Evolutionary conservation across 164 flowering plant genomes (phyloP), one percentile per base, ranked within the genome.

Genomic region (Kalanchoe fedtschenkoi): DNA sequence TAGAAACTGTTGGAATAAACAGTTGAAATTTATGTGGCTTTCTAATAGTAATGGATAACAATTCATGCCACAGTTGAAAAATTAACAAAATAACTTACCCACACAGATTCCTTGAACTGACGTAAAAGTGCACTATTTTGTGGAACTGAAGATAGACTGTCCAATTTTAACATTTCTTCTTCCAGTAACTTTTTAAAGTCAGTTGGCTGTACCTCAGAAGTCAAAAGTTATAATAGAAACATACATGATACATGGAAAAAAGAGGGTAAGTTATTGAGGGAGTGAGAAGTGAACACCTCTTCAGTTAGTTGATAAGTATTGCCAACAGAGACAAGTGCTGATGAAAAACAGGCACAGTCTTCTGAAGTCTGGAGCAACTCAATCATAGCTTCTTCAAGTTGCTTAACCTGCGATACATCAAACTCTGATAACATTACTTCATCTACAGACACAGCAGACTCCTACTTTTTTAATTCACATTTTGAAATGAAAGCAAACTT

Each of bases 41-140:
- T 17, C 22, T 2, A 58, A n/a, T 0, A 3, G 22, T 30, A 58
- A 30, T 21, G 15, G 14, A 21, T 2, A n/a, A n/a, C n/a, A n/a
- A n/a, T n/a, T n/a, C n/a, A n/a, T n/a, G n/a, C 15, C 4, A 33
- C 15, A 32, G 17, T 57, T 33, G 60, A 47, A 38, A 47, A 38
- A 1, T 29, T 8, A 24, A 54, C 8, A 35, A 38, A 58, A n/a
- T 47, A 64, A 37, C 76, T 51, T 83, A 92, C 96, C 98, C 98
- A 92, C 19, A 92, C 65, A 60, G 96, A 90, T 79, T 89, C 89
- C 73, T 71, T 82, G 65, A 87, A 89, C 63, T 87, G 91, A 21
- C 95, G 84, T 22, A 85, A 62, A n/a, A 78, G 67, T 5, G 68
- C 71, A 65, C 77, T 67, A 60, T 71, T 84, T 59, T 81, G 77